A percentile compares a stretch with the other conserved stretches of the same genome.
These are phyloP conservation scores for Volvox reticuliferus DNA, from an alignment of 139 green algal species.

Conservation along the genomic window DNA sequence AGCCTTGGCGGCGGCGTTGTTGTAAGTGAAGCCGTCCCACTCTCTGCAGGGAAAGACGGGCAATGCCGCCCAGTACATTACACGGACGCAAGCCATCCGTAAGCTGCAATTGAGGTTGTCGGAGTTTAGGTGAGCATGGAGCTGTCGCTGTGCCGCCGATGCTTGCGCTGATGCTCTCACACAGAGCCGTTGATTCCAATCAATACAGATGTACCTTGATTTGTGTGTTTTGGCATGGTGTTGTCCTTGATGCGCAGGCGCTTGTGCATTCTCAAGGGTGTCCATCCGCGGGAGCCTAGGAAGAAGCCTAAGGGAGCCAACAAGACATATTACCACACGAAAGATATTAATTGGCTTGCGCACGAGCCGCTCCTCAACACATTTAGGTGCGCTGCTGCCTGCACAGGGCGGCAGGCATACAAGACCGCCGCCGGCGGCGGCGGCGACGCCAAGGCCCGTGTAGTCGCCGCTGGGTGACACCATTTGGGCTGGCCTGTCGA, in stretches of 20 bases:
- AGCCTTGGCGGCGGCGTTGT: neutral
- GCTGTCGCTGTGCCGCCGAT: neutral
- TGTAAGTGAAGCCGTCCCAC: neutral
- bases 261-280: conserved; percentile 98
- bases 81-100: conserved; percentile 94
- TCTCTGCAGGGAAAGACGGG: conserved; percentile 64
- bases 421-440: too few species aligned
- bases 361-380: conserved; percentile 96
- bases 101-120: conserved; percentile 96
- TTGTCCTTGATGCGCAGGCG: conserved; percentile 70
- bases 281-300: conserved; percentile 97
- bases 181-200: too few species aligned
- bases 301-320: conserved; percentile 94
- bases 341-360: conserved; percentile 96
- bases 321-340: conserved; percentile 99
- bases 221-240: neutral
- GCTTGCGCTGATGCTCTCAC: too few species aligned
- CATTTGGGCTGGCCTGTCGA: too few species aligned
- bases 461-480: too few species aligned
- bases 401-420: too few species aligned
- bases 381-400: conserved; percentile 71
- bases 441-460: too few species aligned
- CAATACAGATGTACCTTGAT: too few species aligned
- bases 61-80: conserved; percentile 93
- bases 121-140: conserved; percentile 87